Base-by-base conservation (phyloP, 1,139 yeast species). In the Nadsonia commutata region DNA sequence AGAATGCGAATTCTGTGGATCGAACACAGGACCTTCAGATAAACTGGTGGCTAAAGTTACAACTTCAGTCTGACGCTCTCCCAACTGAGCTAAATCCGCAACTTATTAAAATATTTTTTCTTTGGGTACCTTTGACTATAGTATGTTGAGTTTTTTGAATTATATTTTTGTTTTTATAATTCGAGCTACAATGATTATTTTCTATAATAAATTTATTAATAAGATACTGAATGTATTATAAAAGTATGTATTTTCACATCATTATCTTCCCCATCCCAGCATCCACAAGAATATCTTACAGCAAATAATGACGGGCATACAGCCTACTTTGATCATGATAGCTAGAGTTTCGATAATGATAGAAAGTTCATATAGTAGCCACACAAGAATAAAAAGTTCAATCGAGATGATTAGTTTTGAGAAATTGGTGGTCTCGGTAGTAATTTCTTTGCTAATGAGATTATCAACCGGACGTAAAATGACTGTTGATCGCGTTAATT, bases 51-150 rank as follows among this genome's bases (percentile, higher is more conserved):
- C 33, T 13, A 9, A 9, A 27, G 33, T 27, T 8, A 11, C n/a
- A 21, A 52, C 83, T 77, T 78, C 83, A 77, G 83, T 77, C 84
- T 76, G 80, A 74, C 84, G 84, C 84, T 78, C 84, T 78, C 84
- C 84, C 83, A 73, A 74, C 82, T 78, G 84, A 78, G 84, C 83
- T 76, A 76, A 76, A 68, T 65, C 78, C 78, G 80, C 78, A 21
- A n/a, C n/a, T n/a, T n/a, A n/a, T n/a, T n/a, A n/a, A n/a, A n/a
- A n/a, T n/a, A n/a, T n/a, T n/a, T n/a, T n/a, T n/a, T n/a, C n/a
- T n/a, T n/a, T n/a, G n/a, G n/a, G n/a, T n/a, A n/a, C n/a, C n/a
- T n/a, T n/a, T n/a, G n/a, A n/a, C n/a, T n/a, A n/a, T n/a, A n/a
- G n/a, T n/a, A n/a, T n/a, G n/a, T n/a, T n/a, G n/a, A n/a, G n/a